These are phyloP conservation scores for Psilocybe sp. DNA, from an alignment of 768 basidiomycete genomes.

Conservation along the genomic window DNA sequence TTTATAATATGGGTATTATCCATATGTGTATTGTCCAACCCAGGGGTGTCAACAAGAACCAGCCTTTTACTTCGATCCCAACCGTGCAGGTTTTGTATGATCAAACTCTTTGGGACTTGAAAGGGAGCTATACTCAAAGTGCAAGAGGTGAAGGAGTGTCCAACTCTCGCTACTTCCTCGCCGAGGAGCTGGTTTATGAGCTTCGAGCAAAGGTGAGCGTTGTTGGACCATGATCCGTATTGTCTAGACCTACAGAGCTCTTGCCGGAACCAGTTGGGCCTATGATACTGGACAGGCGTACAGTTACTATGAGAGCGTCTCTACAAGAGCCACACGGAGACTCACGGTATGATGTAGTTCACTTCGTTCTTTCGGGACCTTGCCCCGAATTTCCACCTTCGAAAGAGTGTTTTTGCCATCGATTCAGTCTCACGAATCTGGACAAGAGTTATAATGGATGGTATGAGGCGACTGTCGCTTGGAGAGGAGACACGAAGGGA, in stretches of 20 bases:
- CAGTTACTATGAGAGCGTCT: too few relatives aligned
- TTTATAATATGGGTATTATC: slow-evolving; percentile 3
- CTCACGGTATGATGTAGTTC: too few relatives aligned
- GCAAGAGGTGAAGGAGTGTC: slow-evolving; percentile 1
- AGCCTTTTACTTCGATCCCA: not conserved
- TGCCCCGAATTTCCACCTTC: too few relatives aligned
- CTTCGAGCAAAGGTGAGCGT: not conserved
- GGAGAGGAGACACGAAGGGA: too few relatives aligned
- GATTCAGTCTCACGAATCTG: too few relatives aligned
- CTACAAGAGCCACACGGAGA: too few relatives aligned
- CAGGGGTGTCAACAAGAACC: slow-evolving; percentile 9
- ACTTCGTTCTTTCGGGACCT: too few relatives aligned
- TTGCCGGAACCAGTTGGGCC: slow-evolving; percentile 10
- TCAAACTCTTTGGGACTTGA: not conserved
- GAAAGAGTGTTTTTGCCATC: too few relatives aligned
- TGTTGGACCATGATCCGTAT: not conserved
- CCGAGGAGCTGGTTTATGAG: slow-evolving; percentile 1
- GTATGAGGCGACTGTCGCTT: too few relatives aligned
- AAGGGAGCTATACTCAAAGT: not conserved
- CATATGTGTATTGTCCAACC: slow-evolving; percentile 7
- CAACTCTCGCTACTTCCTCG: slow-evolving; percentile 3
- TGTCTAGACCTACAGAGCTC: slow-evolving; percentile 1
- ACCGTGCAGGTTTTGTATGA: not conserved
- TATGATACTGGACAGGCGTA: slow-evolving; percentile 2
- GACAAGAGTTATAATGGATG: too few relatives aligned